Evolutionary conservation across 345 rosid genomes (phyloP).

Genomic region (Euphorbia pulcherrima): DNA sequence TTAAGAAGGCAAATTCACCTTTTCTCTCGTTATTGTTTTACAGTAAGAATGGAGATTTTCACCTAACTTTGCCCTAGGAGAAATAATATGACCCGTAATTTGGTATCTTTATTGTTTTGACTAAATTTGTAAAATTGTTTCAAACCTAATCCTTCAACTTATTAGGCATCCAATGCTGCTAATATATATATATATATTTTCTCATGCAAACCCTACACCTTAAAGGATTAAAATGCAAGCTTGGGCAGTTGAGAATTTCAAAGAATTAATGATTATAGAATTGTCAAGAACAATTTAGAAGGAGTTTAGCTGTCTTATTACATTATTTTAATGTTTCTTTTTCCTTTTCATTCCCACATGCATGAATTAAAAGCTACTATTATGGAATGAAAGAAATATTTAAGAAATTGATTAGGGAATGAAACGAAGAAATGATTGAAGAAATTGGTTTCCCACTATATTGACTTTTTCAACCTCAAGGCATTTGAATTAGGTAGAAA

Average conservation of each 20-base stretch:
- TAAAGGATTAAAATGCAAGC: not conserved
- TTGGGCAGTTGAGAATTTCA: slow-evolving; percentile 3
- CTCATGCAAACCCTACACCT: not conserved
- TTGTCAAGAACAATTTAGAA: not conserved
- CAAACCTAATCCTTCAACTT: slow-evolving; percentile 7
- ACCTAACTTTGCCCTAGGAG: not conserved
- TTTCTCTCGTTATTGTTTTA: too few relatives aligned
- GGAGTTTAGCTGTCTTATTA: not conserved
- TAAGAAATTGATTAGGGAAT: not conserved
- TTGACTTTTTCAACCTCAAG: slow-evolving; percentile 35
- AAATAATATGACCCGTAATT: not conserved
- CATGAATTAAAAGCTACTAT: slow-evolving; percentile 8
- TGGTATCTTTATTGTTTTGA: not conserved
- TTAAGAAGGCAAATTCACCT: too few relatives aligned
- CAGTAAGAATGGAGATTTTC: not conserved
- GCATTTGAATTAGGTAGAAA: slow-evolving; percentile 39
- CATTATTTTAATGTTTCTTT: not conserved
- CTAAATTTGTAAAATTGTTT: not conserved
- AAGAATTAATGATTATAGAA: not conserved
- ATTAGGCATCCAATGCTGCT: not conserved
- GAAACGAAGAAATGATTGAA: slow-evolving; percentile 41
- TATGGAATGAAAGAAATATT: slow-evolving; percentile 5
- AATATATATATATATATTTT: not conserved
- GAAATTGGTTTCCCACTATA: slow-evolving; percentile 24
- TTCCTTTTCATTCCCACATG: not conserved